phyloP scores from a whole-genome alignment of 208 protist genomes.

The Blechomonas ayalai region DNA sequence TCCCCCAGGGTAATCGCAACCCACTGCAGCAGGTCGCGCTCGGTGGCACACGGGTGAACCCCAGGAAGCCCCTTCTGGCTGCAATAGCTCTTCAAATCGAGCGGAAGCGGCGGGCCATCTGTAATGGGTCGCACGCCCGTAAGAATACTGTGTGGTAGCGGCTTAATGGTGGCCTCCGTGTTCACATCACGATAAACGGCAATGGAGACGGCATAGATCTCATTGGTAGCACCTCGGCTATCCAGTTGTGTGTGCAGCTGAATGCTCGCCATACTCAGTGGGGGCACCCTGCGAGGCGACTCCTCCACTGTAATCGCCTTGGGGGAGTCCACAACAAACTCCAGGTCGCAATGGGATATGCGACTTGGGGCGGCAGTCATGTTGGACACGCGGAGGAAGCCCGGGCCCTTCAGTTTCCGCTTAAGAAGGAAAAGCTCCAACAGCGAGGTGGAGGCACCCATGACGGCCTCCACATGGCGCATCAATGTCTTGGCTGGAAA shows the following conservation, averaged over 20 bases:
- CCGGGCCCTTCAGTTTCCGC: constrained; percentile 91
- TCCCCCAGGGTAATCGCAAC: constrained; percentile 59
- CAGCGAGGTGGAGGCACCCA: constrained; percentile 73
- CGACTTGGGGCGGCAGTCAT: constrained; percentile 22
- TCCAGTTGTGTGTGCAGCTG: constrained; percentile 88
- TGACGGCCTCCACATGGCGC: constrained; percentile 68
- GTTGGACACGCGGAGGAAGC: constrained; percentile 68
- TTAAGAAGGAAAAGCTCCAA: constrained; percentile 94
- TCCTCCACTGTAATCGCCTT: constrained; percentile 65
- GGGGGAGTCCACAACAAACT: constrained; percentile 68
- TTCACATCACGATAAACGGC: constrained; percentile 76
- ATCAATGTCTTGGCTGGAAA: constrained; percentile 29
- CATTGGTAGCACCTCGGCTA: constrained; percentile 59
- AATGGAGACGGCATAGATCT: constrained; percentile 85
- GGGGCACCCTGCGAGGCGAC: constrained; percentile 51
- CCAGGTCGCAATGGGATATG: constrained; percentile 79
- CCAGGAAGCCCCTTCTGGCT: constrained; percentile 45
- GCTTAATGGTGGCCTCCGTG: constrained; percentile 51
- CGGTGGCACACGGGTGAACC: constrained; percentile 55
- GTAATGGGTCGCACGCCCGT: constrained; percentile 51
- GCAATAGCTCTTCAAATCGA: constrained; percentile 80
- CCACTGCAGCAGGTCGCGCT: constrained; percentile 74
- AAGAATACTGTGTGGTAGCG: constrained; percentile 30
- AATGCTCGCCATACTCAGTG: constrained; percentile 81
- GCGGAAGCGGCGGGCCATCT: constrained; percentile 31